Conservation (phyloP, 805 yeast genomes). For the Wickerhamomyces hampshirensis region DNA sequence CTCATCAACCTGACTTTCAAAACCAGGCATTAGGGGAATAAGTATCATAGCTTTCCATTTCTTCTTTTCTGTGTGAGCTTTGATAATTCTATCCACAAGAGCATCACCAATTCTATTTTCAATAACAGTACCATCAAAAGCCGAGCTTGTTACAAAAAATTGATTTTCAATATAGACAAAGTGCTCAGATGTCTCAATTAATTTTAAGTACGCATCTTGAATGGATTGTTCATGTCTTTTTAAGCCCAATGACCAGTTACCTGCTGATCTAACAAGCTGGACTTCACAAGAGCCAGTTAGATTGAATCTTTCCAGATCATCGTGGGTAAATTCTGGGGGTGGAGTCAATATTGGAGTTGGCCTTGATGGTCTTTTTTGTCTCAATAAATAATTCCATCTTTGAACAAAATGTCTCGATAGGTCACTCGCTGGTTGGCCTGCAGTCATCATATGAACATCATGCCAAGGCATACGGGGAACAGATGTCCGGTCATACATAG, state of each 20-base stretch:
- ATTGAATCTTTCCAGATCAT: constrained; percentile 53
- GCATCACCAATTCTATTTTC: constrained; percentile 95
- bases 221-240: constrained; percentile 83
- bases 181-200: constrained; percentile 89
- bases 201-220: constrained; percentile 85
- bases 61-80: constrained; percentile 74
- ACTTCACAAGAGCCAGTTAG: constrained; percentile 86
- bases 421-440: constrained; percentile 94
- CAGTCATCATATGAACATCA: constrained; percentile 93
- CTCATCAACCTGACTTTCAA: constrained; percentile 86
- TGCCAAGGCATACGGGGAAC: constrained; percentile 99
- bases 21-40: constrained; percentile 97
- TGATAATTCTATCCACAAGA: constrained; percentile 87
- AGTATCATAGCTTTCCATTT: constrained; percentile 88
- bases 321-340: constrained; percentile 78
- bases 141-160: constrained; percentile 88
- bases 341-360: constrained; percentile 90
- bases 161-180: constrained; percentile 94
- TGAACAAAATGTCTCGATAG: constrained; percentile 92
- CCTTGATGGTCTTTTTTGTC: constrained; percentile 93
- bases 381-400: constrained; percentile 89
- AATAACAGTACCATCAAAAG: constrained; percentile 76
- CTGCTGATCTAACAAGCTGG: constrained; percentile 84
- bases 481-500: constrained; percentile 77
- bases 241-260: constrained; percentile 90